These are phyloP conservation scores for Warburgia ugandensis DNA, from an alignment of 164 flowering plant genomes.

Conservation along the genomic window DNA sequence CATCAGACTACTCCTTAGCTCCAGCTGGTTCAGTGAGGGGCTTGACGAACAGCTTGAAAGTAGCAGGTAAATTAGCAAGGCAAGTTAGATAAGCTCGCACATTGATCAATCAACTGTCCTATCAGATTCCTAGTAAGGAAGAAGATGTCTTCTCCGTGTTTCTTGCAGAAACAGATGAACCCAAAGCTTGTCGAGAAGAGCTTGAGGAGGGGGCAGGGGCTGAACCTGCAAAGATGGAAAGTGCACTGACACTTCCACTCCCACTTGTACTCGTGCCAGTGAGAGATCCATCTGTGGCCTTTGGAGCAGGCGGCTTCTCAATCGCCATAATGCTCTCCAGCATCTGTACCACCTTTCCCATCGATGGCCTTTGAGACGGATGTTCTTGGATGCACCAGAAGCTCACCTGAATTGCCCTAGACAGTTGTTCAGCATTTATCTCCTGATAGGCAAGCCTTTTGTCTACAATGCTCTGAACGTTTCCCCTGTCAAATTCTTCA, in stretches of 20 bases:
- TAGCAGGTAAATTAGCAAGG: too few species aligned
- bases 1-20: too few species aligned
- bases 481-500: constrained; percentile 71
- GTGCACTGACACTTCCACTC: constrained; percentile 15
- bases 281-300: constrained; percentile 20
- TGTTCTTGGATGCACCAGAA: constrained; percentile 42
- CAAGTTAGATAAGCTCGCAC: too few species aligned
- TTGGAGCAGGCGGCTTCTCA: constrained; percentile 28
- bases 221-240: constrained; percentile 17
- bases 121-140: too few species aligned
- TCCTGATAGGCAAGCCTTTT: constrained; percentile 22
- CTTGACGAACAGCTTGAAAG: too few species aligned
- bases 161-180: too few species aligned
- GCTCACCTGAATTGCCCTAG: constrained; percentile 23
- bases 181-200: constrained; percentile 12
- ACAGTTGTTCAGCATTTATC: constrained; percentile 21
- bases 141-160: too few species aligned
- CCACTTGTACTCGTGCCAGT: constrained; percentile 14
- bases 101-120: too few species aligned
- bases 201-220: constrained; percentile 13
- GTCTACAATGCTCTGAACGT: constrained; percentile 23
- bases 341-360: constrained; percentile 38
- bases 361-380: constrained; percentile 28
- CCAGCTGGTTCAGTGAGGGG: too few species aligned
- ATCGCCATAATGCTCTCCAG: constrained; percentile 25